These are phyloP conservation scores for Botrytis porri DNA, from an alignment of 2,329 filamentous ascomycete genomes.

Conservation along the genomic window DNA sequence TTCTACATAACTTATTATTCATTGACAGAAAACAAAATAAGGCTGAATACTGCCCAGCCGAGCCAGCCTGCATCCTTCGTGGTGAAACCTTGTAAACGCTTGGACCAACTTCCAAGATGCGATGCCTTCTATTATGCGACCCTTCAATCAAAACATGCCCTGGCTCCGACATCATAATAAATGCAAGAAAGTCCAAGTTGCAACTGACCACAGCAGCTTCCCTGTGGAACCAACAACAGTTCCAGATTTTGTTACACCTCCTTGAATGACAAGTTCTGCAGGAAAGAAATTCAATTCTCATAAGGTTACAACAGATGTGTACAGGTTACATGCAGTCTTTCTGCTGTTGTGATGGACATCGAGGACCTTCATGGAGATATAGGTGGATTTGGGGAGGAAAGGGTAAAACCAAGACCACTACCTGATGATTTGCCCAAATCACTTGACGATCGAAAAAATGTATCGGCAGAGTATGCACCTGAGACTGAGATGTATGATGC, in stretches of 20 bases:
- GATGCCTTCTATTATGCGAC: conserved; percentile 10
- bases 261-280: conserved; percentile 1
- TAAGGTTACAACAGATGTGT: conserved; percentile 26
- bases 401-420: conserved; percentile 50
- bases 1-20: not conserved
- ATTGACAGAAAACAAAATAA: conserved; percentile 2
- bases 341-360: conserved; percentile 54
- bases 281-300: not conserved
- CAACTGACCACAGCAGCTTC: conserved; percentile 5
- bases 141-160: conserved; percentile 1
- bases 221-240: conserved; percentile 6
- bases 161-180: not conserved
- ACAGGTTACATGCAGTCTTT: conserved; percentile 33
- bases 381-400: conserved; percentile 33
- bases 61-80: not conserved
- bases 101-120: conserved; percentile 5
- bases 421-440: conserved; percentile 87
- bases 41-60: not conserved
- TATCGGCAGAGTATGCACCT: conserved; percentile 58
- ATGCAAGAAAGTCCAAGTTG: conserved; percentile 11
- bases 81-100: conserved; percentile 13
- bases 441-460: conserved; percentile 77
- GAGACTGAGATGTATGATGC: conserved; percentile 99
- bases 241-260: not conserved
- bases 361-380: conserved; percentile 48